Evolutionary conservation across 2,329 filamentous ascomycete species (phyloP), one percentile per base, ranked within the genome.

Genomic region (Stachybotrys elegans): DNA sequence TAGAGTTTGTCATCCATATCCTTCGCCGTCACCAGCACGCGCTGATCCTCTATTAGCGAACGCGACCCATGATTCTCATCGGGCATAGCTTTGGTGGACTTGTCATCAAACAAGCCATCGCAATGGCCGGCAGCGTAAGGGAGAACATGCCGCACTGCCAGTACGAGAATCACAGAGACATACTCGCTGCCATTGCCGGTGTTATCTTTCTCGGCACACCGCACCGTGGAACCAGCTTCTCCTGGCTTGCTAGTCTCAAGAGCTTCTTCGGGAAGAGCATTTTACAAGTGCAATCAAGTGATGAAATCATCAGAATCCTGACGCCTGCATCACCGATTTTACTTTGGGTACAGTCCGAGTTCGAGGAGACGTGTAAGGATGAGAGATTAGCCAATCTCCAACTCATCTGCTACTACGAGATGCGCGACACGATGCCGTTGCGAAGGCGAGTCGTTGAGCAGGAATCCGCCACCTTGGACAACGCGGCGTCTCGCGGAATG

Each of bases 401-500:
- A 23, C 38, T 40, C 22, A 23, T 40, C 14, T 40, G 38, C 22
- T 40, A 40, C 22, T 40, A 40, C 22, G 38, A 40, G 38, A 40
- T 40, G 38, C 38, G 38, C 38, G 22, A 40, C 22, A 23, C 29
- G 12, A 16, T 25, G 5, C 4, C 16, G 22, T 23, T 40, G 21
- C 22, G 23, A 17, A 22, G 38, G 21, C n/a, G 22, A 17, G 38
- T 40, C 14, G 38, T 40, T n/a, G 38, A 40, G 38, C 21, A 22
- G 11, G 38, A 40, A n/a, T 40, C 38, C 6, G 38, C 38, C 22
- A 40, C 38, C 13, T 23, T 40, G 22, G 38, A 40, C 16, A 40
- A 40, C 6, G 38, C 38, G 9, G 22, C 22, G 22, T 27, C 21
- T 6, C 25, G 38, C 7, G 38, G 38, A 22, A 40, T 40, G 38